Evolutionary conservation across 441 rosid species (phyloP), one percentile per base, ranked within the genome.

Genomic region (Pelargonium cotyledonis): DNA sequence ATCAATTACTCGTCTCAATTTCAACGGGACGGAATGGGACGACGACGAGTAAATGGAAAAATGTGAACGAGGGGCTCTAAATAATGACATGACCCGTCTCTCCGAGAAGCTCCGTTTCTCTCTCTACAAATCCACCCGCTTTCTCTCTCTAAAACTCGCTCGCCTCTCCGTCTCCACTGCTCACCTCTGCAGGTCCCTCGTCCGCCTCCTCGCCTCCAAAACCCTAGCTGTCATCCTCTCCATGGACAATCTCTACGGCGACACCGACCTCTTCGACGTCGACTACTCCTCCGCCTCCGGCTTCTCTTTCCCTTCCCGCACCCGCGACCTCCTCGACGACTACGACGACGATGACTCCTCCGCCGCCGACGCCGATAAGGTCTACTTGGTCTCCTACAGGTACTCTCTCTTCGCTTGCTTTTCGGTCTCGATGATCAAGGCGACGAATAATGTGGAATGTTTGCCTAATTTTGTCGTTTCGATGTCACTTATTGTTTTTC

Each of bases 51-150:
- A 55, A 9, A 49, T 38, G 41, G 41, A 21, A 18, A 21, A 21
- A 21, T 16, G 62, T 1, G 4, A 57, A 57, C 19, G 63, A 26
- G 63, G 6, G 63, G 63, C 19, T 57, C 63, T 57, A 57, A 57
- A 57, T 11, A 49, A 57, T 57, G 63, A 57, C 63, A 57, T 57
- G 63, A 57, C 55, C 55, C 55, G 55, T 49, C 55, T 49, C 55
- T 14, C 55, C 6, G 55, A 72, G 70, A 14, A 14, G 64, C 72
- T 67, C 68, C 65, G 11, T 38, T 53, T 70, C 67, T 71, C 61
- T 73, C 69, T 73, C 73, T 58, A 73, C 72, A 69, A 72, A 72
- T 75, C 76, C 61, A 73, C 72, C 72, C 35, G 46, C 61, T 65
- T 72, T 67, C 38, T 43, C 67, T 23, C 62, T 49, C 63, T 57